Evolutionary conservation across 2,329 filamentous ascomycete species (phyloP), one percentile per base, ranked within the genome.

Genomic region (Hirsutella thompsonii): DNA sequence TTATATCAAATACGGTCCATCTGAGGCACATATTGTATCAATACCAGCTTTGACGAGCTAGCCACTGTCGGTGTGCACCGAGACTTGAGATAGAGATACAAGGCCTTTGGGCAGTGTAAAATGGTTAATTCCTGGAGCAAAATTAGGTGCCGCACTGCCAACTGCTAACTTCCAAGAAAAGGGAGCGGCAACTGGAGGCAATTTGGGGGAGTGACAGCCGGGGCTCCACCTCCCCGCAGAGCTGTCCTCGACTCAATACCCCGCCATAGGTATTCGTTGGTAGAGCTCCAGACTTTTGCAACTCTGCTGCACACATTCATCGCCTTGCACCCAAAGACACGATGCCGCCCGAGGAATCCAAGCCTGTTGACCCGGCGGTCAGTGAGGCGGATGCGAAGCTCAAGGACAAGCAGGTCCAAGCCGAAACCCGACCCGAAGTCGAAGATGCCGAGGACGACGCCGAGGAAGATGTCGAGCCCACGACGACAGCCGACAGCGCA

Each of bases 271-370:
- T n/a, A n/a, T n/a, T n/a, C n/a, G n/a, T n/a, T n/a, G 11, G 23
- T 11, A 26, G 6, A 14, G 14, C n/a, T 4, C n/a, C 32, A 33
- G 18, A 2, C 13, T 6, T n/a, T 18, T 34, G 8, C 14, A 33
- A n/a, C 14, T 18, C 16, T 16, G 4, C 8, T 33, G 3, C 30
- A 11, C 14, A 16, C 30, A 10, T 29, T 8, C n/a, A n/a, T 16
- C 30, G n/a, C 32, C 3, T 16, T 16, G 14, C 32, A 19, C 32
- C 13, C 14, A n/a, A n/a, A 34, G 2, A 16, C 32, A 34, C 9
- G 8, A 70, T 70, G 65, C 65, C 72, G 52, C 56, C 67, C 37
- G 71, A 81, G 57, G 72, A 80, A 56, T 81, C 79, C 36, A 83
- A 82, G 53, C 66, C 71, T 42, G 66, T 70, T 45, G 76, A 80